phyloP scores from a whole-genome alignment of 2,329 filamentous ascomycete species.

The Talaromyces sp. region DNA sequence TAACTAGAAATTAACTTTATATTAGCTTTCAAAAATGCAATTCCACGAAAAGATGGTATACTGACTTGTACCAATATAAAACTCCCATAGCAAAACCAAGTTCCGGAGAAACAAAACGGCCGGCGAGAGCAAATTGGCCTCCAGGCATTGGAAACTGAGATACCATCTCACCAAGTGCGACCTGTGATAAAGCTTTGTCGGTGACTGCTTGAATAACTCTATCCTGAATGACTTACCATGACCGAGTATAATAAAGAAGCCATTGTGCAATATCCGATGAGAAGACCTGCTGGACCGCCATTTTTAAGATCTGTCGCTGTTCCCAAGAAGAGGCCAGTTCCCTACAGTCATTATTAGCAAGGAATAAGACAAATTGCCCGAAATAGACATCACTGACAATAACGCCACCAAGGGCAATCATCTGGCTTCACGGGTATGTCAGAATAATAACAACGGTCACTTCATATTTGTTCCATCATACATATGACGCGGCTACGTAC shows the following conservation, averaged over 20 bases:
- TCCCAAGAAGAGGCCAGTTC: constrained; percentile 52
- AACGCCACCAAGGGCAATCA: constrained; percentile 16
- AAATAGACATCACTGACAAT: constrained; percentile 6
- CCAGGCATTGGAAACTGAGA: constrained; percentile 40
- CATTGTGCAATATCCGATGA: constrained; percentile 49
- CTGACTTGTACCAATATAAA: constrained; percentile 45
- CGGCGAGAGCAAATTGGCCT: constrained; percentile 40
- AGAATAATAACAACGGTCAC: not conserved
- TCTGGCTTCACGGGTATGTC: constrained; percentile 9
- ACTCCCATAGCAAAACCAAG: constrained; percentile 40
- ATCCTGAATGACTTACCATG: not conserved
- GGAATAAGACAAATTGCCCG: not conserved
- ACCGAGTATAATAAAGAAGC: constrained; percentile 33
- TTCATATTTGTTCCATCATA: not conserved
- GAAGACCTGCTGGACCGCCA: constrained; percentile 48
- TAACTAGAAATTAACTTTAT: not conserved
- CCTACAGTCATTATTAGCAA: constrained; percentile 13
- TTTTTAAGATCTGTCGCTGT: constrained; percentile 48
- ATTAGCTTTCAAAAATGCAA: not conserved
- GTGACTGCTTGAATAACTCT: not conserved
- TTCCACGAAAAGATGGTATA: constrained; percentile 24
- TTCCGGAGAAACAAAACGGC: constrained; percentile 38
- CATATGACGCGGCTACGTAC: constrained; percentile 4
- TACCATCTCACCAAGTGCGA: constrained; percentile 36
- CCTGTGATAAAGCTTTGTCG: constrained; percentile 39